phyloP scores from a whole-genome alignment of 23 red algal genomes.

The Gracilaria vermiculophylla region DNA sequence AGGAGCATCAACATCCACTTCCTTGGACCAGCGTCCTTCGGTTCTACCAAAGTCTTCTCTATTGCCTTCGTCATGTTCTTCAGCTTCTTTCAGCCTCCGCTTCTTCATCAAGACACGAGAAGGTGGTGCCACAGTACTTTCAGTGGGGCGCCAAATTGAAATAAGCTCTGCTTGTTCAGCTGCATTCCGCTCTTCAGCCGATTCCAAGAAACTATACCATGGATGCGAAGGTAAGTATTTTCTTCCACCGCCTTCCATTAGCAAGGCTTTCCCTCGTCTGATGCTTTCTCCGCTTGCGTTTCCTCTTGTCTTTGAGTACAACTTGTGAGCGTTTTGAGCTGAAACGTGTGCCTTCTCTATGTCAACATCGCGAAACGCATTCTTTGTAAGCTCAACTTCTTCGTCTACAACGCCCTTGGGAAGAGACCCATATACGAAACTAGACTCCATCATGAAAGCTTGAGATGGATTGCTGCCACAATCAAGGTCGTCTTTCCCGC shows the following conservation, averaged over 20 bases:
- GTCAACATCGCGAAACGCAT: conserved; percentile 35
- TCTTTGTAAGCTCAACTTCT: conserved; percentile 49
- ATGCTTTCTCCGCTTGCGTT: conserved; percentile 70
- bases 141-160: conserved; percentile 49
- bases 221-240: conserved; percentile 58
- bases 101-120: not conserved
- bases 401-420: conserved; percentile 60
- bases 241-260: conserved; percentile 8
- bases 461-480: not conserved
- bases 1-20: not conserved
- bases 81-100: not conserved
- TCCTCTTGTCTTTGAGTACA: conserved; percentile 82
- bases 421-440: conserved; percentile 61
- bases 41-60: not conserved
- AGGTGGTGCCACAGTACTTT: conserved; percentile 39
- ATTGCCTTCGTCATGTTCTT: not conserved
- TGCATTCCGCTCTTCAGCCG: conserved; percentile 17
- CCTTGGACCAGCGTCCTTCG: not conserved
- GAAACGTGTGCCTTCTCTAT: conserved; percentile 40
- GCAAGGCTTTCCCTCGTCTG: conserved; percentile 58
- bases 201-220: conserved; percentile 62
- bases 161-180: conserved; percentile 38
- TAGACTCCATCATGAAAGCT: conserved; percentile 39
- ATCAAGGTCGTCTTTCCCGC: not conserved
- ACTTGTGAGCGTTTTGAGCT: conserved; percentile 67